Evolutionary conservation across 805 yeast species (phyloP).

Genomic region (Tetrapisispora namnaoensis): DNA sequence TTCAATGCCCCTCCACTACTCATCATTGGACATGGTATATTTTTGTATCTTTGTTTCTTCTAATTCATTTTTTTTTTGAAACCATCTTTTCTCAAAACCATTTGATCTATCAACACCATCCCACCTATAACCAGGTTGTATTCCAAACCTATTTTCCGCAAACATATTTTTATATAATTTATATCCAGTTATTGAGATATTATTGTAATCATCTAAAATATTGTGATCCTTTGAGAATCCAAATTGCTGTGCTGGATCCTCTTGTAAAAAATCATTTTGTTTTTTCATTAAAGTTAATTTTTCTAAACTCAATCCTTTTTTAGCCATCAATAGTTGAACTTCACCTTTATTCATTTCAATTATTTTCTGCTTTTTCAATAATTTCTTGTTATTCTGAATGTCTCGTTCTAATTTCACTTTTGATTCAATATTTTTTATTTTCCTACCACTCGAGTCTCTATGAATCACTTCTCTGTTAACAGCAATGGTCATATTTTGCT

Average conservation of each 20-base stretch:
- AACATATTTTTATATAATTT: conserved; percentile 39
- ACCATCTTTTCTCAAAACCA: conserved; percentile 68
- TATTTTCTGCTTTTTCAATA: conserved; percentile 25
- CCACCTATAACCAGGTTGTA: conserved; percentile 79
- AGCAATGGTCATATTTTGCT: conserved; percentile 6
- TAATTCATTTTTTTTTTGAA: conserved; percentile 34
- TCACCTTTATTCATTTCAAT: conserved; percentile 31
- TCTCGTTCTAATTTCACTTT: conserved; percentile 12
- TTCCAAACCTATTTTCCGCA: conserved; percentile 64
- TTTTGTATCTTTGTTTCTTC: conserved; percentile 25
- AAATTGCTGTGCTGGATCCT: conserved; percentile 2
- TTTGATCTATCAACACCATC: conserved; percentile 86
- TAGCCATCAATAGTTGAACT: conserved; percentile 23
- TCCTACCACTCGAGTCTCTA: conserved; percentile 55
- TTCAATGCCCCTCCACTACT: conserved; percentile 6
- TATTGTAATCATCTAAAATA: no score
- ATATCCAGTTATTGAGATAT: conserved; percentile 33
- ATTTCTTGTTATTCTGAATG: conserved; percentile 23
- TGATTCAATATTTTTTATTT: conserved; percentile 28
- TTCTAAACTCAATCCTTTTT: conserved; percentile 1
- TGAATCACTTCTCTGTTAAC: conserved; percentile 34
- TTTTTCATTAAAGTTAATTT: background rate
- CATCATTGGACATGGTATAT: conserved; percentile 35
- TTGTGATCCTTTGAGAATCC: background rate
- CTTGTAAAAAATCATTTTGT: background rate